Evolutionary conservation across 2,329 filamentous ascomycete species (phyloP), one percentile per base, ranked within the genome.

Genomic region (Alternaria sp.): DNA sequence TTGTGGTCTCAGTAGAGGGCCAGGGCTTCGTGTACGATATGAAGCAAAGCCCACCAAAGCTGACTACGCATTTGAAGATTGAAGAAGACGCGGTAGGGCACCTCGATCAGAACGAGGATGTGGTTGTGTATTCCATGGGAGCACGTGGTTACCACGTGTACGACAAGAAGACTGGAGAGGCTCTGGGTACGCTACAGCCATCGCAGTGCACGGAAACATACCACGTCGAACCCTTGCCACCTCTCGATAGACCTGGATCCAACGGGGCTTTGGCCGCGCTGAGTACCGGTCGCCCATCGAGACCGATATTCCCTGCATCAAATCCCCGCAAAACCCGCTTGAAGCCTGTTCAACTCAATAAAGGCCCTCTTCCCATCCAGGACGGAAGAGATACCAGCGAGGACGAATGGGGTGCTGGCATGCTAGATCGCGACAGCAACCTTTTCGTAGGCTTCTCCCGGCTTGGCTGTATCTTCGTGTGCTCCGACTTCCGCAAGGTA

Each of bases 331-430:
- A 51, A 30, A 39, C 16, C 32, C 57, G 57, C 16, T 28, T 60
- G 9, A 47, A 47, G 16, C 53, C 57, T 7, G 46, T 57, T 5
- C 32, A 22, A 26, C 18, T 60, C 9, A 20, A 20, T 12, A 51
- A 51, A 16, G 57, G 57, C 3, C 46, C 34, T 16, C 26, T 59
- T 11, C 56, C 56, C 22, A 54, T 14, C 51, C 46, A 12, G 8
- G 41, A 53, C n/a, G 14, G 34, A n/a, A 16, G 42, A 20, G 32
- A 34, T 4, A 48, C 46, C 26, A 26, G 38, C 8, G 53, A 57
- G 20, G 57, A 60, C n/a, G 52, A 57, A 24, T 60, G 57, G 57
- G 57, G 57, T 16, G 57, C 57, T 26, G 57, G 57, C 12, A 60
- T 60, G 57, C 41, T 60, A 20, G 57, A 60, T n/a, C 52, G 57